phyloP scores from a whole-genome alignment of 176 grass and related monocot genomes.

The Poa pratensis region DNA sequence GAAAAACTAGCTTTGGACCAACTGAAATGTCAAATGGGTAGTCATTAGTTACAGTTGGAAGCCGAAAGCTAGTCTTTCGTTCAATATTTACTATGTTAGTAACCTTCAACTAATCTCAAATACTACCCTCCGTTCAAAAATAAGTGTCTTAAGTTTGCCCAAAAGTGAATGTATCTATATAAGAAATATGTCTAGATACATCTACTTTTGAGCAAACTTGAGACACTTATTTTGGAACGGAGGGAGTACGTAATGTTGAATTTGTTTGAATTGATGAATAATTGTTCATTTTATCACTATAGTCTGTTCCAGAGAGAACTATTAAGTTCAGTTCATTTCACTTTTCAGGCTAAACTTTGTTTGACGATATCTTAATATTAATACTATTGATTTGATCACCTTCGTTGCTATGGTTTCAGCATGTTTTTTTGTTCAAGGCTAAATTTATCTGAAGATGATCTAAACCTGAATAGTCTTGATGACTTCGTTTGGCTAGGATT shows the following conservation, averaged over 20 bases:
- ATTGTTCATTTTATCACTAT: neutral
- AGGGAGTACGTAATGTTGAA: neutral
- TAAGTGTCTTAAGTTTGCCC: too few relatives aligned
- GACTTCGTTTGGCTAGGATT: neutral
- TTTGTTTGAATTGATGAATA: neutral
- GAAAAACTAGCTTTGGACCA: neutral
- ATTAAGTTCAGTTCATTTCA: neutral
- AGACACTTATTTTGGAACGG: too few relatives aligned
- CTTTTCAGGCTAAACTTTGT: neutral
- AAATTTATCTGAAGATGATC: neutral
- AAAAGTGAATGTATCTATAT: too few relatives aligned
- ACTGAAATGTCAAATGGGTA: neutral
- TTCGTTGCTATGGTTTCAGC: too few relatives aligned
- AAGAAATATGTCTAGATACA: too few relatives aligned
- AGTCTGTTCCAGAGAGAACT: neutral
- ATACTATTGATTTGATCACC: neutral
- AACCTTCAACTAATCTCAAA: too few relatives aligned
- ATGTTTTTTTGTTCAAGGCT: too few relatives aligned
- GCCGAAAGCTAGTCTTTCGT: neutral
- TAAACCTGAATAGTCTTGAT: neutral
- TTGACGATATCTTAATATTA: neutral
- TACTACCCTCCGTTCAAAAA: too few relatives aligned
- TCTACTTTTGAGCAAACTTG: too few relatives aligned
- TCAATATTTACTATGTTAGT: neutral
- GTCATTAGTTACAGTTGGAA: neutral